phyloP scores from a whole-genome alignment of 2,329 filamentous ascomycete genomes.

The Peltaster fructicola region DNA sequence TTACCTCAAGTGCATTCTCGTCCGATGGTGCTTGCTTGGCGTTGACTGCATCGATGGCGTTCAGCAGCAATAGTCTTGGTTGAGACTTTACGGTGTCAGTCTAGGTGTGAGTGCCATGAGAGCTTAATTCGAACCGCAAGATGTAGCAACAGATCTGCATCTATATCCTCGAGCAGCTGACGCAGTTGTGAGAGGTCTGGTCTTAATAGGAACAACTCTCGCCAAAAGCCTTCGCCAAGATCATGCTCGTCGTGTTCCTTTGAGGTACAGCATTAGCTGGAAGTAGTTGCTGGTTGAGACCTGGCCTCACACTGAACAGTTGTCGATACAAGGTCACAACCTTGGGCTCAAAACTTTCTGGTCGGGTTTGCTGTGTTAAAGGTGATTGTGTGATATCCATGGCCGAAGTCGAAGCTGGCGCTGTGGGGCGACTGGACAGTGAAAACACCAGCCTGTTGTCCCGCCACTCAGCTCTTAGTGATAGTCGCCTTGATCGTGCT shows the following conservation, averaged over 20 bases:
- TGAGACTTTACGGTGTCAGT: constrained; percentile 21
- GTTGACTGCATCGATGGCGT: constrained; percentile 54
- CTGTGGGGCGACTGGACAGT: constrained; percentile 5
- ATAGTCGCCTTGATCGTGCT: constrained; percentile 6
- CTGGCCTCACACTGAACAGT: constrained; percentile 44
- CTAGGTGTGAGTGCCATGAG: too few species aligned
- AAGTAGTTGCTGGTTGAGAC: too few species aligned
- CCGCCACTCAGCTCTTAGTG: constrained; percentile 7
- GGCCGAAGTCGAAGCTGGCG: constrained; percentile 1
- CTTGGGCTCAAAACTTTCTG: constrained; percentile 84
- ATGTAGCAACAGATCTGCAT: constrained; percentile 57
- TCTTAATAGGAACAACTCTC: constrained; percentile 79
- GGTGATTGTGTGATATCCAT: constrained; percentile 42
- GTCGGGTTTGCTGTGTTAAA: constrained; percentile 78
- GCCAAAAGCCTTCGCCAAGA: constrained; percentile 82
- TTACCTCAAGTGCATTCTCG: constrained; percentile 72
- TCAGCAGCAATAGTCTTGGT: constrained; percentile 60
- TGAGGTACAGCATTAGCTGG: neutral
- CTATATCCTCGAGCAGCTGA: constrained; percentile 49
- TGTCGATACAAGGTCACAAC: constrained; percentile 77
- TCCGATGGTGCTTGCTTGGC: constrained; percentile 42
- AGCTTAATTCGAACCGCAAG: constrained; percentile 43
- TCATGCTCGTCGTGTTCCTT: constrained; percentile 47
- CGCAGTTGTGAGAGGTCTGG: constrained; percentile 57
- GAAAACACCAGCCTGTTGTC: constrained; percentile 7